Evolutionary conservation across 805 yeast species (phyloP), one percentile per base, ranked within the genome.

Genomic region (Wickerhamiella slavikovae): DNA sequence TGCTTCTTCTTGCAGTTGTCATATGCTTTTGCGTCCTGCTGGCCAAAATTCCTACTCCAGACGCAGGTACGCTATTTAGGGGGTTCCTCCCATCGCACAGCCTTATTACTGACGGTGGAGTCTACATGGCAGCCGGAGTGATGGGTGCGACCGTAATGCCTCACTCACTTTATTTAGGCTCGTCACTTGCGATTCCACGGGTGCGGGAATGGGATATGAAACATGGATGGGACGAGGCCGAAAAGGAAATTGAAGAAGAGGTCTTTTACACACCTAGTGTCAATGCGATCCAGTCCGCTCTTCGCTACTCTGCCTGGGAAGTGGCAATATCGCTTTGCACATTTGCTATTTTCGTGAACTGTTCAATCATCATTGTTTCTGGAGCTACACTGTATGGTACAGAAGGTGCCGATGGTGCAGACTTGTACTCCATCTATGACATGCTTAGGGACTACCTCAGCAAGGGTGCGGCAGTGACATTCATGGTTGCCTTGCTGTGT

Each of bases 91-190:
- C 77, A 3, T 58, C 64, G 4, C 44, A 44, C 27, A 52, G 54
- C 15, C 50, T 66, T 48, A 55, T 68, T 18, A 54, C 63, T 31
- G 67, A 64, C 15, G 66, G 68, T 34, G 94, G 93, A 2, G 52
- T 83, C 20, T 79, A 75, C 43, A 54, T 78, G 29, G 65, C 82
- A 37, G 69, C 85, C 41, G 93, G 93, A 15, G 73, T 83, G 32
- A 55, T 83, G 35, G 95, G 95, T 18, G 92, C 93, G 15, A 82
- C 93, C 2, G 85, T 83, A 16, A 82, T 82, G 95, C 94, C 94
- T 5, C 95, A 83, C 47, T 74, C 89, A 2, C 56, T 82, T 29
- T 82, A 75, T 45, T 59, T 82, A 27, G 95, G 95, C 2, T 71
- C 85, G 1, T 91, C 93, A 10, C 66, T 83, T 32, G 93, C 78